phyloP scores from a whole-genome alignment of 257 asterid species.

The Solanum infundibuliforme region DNA sequence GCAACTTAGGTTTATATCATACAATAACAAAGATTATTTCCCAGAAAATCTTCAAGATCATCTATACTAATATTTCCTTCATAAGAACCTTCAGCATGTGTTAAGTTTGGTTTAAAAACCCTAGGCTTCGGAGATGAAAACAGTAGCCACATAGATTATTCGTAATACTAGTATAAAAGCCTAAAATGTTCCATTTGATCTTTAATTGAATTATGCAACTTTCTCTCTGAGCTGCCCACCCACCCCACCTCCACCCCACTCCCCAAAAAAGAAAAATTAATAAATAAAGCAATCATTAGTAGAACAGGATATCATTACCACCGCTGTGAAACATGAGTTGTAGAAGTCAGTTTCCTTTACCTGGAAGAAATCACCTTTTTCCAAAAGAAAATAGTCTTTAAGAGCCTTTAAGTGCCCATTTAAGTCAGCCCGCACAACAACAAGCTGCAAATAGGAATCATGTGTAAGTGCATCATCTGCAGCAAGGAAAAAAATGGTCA shows the following conservation, averaged over 20 bases:
- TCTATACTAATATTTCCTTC: background rate
- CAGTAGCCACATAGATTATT: background rate
- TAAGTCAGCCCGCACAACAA: slow-evolving; percentile 96
- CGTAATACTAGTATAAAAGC: background rate
- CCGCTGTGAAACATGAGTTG: background rate
- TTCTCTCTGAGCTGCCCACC: background rate
- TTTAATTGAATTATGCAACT: background rate
- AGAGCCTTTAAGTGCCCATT: slow-evolving; percentile 98
- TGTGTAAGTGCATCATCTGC: slow-evolving; percentile 5
- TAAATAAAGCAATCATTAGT: background rate
- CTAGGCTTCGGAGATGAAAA: background rate
- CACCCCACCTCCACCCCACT: background rate
- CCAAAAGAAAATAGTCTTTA: slow-evolving; percentile 93
- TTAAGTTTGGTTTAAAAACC: background rate
- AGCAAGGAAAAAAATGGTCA: slow-evolving; percentile 5
- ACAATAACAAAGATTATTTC: background rate
- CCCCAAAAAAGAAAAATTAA: background rate
- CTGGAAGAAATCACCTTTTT: slow-evolving; percentile 98
- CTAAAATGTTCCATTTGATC: background rate
- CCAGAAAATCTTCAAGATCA: background rate
- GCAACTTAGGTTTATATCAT: background rate
- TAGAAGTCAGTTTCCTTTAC: slow-evolving; percentile 21
- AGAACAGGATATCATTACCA: background rate
- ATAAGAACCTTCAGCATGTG: background rate
- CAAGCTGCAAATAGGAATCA: slow-evolving; percentile 59